A percentile compares a stretch with the other conserved stretches of the same genome.
Evolutionary conservation across 352 stramenopile species (phyloP).

Genomic region (Phytophthora tubulina): DNA sequence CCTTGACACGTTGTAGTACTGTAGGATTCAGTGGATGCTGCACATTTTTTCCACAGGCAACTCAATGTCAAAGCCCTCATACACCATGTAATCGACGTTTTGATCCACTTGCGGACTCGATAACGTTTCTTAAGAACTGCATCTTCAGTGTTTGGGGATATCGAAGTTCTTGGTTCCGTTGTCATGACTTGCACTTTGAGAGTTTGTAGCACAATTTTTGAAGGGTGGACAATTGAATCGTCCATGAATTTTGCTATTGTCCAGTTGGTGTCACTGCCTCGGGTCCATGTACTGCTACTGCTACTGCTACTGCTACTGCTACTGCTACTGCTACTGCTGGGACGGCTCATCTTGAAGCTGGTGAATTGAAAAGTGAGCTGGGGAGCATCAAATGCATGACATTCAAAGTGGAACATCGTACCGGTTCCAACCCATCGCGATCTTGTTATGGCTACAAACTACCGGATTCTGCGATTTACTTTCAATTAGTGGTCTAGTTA

Average conservation of each 20-base stretch:
- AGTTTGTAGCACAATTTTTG: constrained; percentile 11
- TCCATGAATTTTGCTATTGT: background rate
- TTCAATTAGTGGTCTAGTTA: too few species aligned
- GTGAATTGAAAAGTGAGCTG: background rate
- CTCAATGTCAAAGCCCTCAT: constrained; percentile 15
- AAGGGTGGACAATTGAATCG: background rate
- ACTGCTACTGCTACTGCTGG: constrained; percentile 1
- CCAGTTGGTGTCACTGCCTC: constrained; percentile 4
- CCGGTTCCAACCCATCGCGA: constrained; percentile 6
- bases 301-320: constrained; percentile 8
- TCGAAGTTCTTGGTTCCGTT: background rate
- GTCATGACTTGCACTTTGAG: constrained; percentile 16
- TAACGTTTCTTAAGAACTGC: background rate
- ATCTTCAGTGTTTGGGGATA: background rate
- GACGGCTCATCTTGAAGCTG: constrained; percentile 5
- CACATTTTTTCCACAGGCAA: constrained; percentile 13
- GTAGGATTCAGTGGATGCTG: constrained; percentile 3
- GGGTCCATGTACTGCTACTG: constrained; percentile 4
- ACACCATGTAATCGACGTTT: constrained; percentile 15
- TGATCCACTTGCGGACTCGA: constrained; percentile 16
- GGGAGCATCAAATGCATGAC: background rate
- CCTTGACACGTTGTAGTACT: background rate
- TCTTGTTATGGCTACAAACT: too few species aligned
- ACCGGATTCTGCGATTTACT: too few species aligned
- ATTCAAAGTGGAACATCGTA: constrained; percentile 25